Evolutionary conservation across 768 basidiomycete species (phyloP), one percentile per base, ranked within the genome.

Genomic region (Imleria badia): DNA sequence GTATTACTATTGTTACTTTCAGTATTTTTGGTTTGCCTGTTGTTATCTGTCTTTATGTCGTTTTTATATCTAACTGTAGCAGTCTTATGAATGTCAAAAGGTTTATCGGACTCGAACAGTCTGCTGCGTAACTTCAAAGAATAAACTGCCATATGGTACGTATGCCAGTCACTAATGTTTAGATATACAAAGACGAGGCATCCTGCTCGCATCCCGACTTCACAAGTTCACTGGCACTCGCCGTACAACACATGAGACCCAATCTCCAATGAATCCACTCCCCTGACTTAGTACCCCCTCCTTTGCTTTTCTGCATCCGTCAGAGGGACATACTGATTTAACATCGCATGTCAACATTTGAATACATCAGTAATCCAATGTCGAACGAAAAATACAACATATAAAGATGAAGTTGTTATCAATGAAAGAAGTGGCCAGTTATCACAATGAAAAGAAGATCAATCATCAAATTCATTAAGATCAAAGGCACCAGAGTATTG

Each of bases 291-390:
- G 30, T 59, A 60, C 8, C 71, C 66, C 33, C 58, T 60, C 55
- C 29, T 66, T 53, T 82, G 81, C 53, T 61, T 73, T n/a, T 80
- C 74, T 35, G 69, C 71, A 65, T 89, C 87, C 1, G 87, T 89
- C 59, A 89, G 68, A 0, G 86, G 86, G 13, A 88, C 85, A 64
- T 88, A 88, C 86, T 87, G 13, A 15, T 48, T 26, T 5, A 7
- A 39, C 1, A 20, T 40, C 20, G 29, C 33, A 33, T 2, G n/a
- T n/a, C n/a, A n/a, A n/a, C n/a, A 4, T 22, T 14, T 15, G 17
- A 22, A 39, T 19, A 22, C n/a, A 15, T 39, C 12, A 15, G 13
- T 33, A 19, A 19, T 29, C 10, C 41, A 17, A 13, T 22, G 7
- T 8, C 3, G 9, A 33, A 39, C 2, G 19, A 5, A 43, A 40